Base-by-base conservation (phyloP, 2,329 filamentous ascomycete genomes). In the Madurella fahalii region DNA sequence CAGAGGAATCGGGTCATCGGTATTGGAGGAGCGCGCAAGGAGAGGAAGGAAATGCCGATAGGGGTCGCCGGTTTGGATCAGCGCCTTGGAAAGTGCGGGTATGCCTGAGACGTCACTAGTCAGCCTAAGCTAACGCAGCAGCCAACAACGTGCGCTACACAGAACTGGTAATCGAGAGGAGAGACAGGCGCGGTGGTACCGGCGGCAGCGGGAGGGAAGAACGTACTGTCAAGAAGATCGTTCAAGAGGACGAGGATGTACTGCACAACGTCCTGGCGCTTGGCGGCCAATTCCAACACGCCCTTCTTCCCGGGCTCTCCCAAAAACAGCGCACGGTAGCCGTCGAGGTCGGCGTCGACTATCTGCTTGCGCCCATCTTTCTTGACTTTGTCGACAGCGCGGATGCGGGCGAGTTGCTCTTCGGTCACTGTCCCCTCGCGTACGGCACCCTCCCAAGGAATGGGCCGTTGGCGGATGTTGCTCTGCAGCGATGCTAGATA, bases 371-470 rank as follows among this genome's bases (percentile, higher is more conserved):
- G 84, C 74, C 91, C 88, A 64, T 97, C 94, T 72, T 90, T 94
- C 72, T 91, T 89, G 63, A 94, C 89, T 75, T 96, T 97, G 73
- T 97, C 94, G 65, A 97, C 90, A 58, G 92, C 90, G 73, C 92
- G 92, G 75, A 99, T 96, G 80, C 92, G 93, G 77, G 88, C 89
- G 65, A 96, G 83, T 73, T 99, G 93, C 64, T 89, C 86, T 64
- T 97, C 93, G 55, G 89, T 95, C 74, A 99, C 89, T 68, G 90
- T 94, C 72, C 92, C 90, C 65, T 90, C 90, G 72, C 94, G 85
- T 63, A 95, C 90, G 66, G 93, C 92, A 66, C 93, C 93, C 74
- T 97, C 93, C 94, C 94, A 99, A 55, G 93, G 92, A 74, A 99
- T 96, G 62, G 92, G 92, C 64, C 94, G 85, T 69, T 90, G 88